Evolutionary conservation across 495 filamentous ascomycete species (phyloP).

Genomic region (Cercophora scortea): DNA sequence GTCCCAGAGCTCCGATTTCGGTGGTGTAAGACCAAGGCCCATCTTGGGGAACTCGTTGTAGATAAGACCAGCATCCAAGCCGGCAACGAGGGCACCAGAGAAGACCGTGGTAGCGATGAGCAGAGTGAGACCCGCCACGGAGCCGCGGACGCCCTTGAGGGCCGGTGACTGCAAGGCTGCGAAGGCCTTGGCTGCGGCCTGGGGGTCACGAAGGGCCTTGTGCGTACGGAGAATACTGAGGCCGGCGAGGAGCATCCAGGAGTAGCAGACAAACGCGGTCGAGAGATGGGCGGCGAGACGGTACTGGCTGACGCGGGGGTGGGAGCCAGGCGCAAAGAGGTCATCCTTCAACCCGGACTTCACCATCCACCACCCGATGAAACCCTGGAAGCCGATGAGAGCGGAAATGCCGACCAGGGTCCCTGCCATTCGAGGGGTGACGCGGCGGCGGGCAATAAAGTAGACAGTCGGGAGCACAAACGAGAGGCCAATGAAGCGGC

Average conservation of each 20-base stretch:
- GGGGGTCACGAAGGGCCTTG: constrained; percentile 55
- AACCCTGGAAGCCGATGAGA: constrained; percentile 90
- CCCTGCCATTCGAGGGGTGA: constrained; percentile 66
- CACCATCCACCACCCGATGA: constrained; percentile 99
- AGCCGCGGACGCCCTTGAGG: constrained; percentile 64
- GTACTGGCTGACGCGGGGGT: constrained; percentile 91
- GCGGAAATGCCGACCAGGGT: constrained; percentile 76
- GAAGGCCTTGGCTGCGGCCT: constrained; percentile 46
- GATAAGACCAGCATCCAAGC: constrained; percentile 90
- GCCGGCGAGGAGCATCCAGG: constrained; percentile 89
- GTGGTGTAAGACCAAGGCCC: constrained; percentile 76
- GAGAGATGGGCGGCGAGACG: constrained; percentile 82
- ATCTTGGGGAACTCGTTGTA: constrained; percentile 98
- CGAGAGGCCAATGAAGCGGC: constrained; percentile 81
- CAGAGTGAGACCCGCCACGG: constrained; percentile 59
- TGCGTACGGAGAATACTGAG: constrained; percentile 73
- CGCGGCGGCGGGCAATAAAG: constrained; percentile 75
- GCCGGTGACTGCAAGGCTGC: constrained; percentile 53
- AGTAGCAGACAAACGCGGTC: constrained; percentile 83
- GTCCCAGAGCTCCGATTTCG: constrained; percentile 72
- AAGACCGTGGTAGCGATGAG: constrained; percentile 86
- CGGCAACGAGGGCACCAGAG: constrained; percentile 89
- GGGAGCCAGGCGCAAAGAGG: constrained; percentile 80
- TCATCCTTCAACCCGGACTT: constrained; percentile 92
- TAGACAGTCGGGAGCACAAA: constrained; percentile 83